Base-by-base conservation (phyloP, 1,284 basidiomycete species). In the Veloboletus limbatus region DNA sequence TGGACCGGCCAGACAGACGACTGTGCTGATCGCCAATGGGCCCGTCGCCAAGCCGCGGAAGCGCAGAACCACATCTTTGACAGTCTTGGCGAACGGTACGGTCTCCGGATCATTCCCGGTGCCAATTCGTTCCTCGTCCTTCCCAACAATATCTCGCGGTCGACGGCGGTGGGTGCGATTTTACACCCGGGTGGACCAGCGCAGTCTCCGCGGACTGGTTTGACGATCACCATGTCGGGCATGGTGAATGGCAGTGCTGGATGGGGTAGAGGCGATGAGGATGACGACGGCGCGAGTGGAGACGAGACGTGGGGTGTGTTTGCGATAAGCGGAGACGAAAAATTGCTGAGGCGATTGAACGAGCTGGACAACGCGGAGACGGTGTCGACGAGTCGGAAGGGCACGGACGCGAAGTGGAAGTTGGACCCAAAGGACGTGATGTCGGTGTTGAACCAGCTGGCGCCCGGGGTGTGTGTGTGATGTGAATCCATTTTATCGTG, bases 21-120 rank as follows among this genome's bases (percentile, higher is more conserved):
- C 3, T 70, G 73, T 28, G 66, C 77, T 1, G 82, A 85, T 55
- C 74, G 80, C 8, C 79, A 79, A 52, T 92, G 90, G 90, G 89
- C 89, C 0, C 77, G 84, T 22, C 72, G 91, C 20, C 90, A 93
- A 63, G 89, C 91, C 2, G 88, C 88, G 0, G 92, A 93, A 64
- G 90, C 90, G 20, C 90, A 93, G 66, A 93, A 93, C 65, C 86
- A 93, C 61, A 89, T 94, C 53, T 92, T 88, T 63, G 89, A 90
- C 63, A 85, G 84, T 57, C 77, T 90, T 22, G 88, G 88, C 25
- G 88, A 90, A 60, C 80, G 85, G 0, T 90, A 87, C 58, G 84
- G 86, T 3, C 69, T 92, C 11, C 81, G 88, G 32, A 89, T 91
- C 58, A 85, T 90, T 46, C 88, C 88, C 0, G 85, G 85, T 2